Conservation (phyloP, 108 stramenopile species). For the Stephanodiscus minutulus region DNA sequence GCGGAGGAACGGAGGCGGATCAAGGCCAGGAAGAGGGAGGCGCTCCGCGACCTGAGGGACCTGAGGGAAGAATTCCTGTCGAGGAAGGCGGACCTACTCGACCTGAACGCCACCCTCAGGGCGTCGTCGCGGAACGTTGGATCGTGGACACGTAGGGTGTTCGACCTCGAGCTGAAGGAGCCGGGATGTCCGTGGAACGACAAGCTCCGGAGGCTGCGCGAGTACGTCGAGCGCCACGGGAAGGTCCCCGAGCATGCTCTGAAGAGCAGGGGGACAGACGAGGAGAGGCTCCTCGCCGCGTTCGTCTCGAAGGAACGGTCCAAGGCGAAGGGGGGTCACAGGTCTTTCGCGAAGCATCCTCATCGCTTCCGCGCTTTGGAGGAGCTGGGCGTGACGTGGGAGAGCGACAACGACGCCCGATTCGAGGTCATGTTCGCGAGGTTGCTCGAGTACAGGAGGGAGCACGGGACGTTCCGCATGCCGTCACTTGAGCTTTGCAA, state of each 20-base stretch:
- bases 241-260: constrained; percentile 16
- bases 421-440: constrained; percentile 49
- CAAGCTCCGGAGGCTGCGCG: constrained; percentile 22
- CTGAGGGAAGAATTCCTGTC: constrained; percentile 16
- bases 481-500: constrained; percentile 35
- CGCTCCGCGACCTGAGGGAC: constrained; percentile 5
- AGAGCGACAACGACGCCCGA: constrained; percentile 31
- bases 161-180: constrained; percentile 38
- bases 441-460: constrained; percentile 39
- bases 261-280: constrained; percentile 8
- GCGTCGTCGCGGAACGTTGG: constrained; percentile 30
- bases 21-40: constrained; percentile 7
- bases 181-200: constrained; percentile 33
- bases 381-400: constrained; percentile 28
- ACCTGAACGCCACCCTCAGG: constrained; percentile 15
- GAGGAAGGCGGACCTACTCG: constrained; percentile 29
- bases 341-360: constrained; percentile 16
- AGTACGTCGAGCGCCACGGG: constrained; percentile 20
- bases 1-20: constrained; percentile 13
- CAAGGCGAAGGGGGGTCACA: constrained; percentile 32
- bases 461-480: constrained; percentile 42
- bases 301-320: constrained; percentile 22
- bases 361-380: constrained; percentile 31
- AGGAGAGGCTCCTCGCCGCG: constrained; percentile 23
- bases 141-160: constrained; percentile 42